These are phyloP conservation scores for Angomonas desouzai DNA, from an alignment of 208 protist species.

Conservation along the genomic window DNA sequence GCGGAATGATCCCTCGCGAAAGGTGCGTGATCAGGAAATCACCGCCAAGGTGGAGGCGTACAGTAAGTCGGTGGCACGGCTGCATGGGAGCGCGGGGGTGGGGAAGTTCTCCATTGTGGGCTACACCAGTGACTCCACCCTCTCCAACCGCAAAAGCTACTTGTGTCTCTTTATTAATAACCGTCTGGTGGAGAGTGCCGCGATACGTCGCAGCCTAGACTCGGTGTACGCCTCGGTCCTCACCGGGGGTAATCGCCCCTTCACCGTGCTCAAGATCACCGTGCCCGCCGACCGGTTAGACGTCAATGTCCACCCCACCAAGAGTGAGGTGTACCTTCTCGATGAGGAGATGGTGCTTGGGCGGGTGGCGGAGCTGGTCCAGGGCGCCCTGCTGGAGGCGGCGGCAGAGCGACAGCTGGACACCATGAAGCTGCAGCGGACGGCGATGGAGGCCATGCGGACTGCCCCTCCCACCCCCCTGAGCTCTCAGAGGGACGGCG, in stretches of 20 bases:
- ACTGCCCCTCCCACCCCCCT: constrained; percentile 13
- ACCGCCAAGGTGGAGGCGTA: constrained; percentile 24
- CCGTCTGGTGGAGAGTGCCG: constrained; percentile 68
- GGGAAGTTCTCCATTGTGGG: constrained; percentile 60
- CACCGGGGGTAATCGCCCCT: constrained; percentile 86
- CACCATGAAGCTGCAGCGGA: constrained; percentile 41
- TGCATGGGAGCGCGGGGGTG: constrained; percentile 34
- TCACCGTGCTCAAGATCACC: constrained; percentile 92
- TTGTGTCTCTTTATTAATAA: constrained; percentile 88
- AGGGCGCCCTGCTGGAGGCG: constrained; percentile 51
- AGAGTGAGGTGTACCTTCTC: constrained; percentile 90
- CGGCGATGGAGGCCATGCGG: constrained; percentile 27
- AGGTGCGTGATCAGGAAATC: constrained; percentile 7
- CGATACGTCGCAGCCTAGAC: constrained; percentile 88
- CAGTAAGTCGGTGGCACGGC: constrained; percentile 17
- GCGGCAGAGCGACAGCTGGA: constrained; percentile 61
- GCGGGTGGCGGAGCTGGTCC: constrained; percentile 46
- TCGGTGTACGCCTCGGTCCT: constrained; percentile 89
- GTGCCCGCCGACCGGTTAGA: constrained; percentile 92
- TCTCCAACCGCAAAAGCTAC: constrained; percentile 45
- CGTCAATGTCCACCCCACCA: constrained; percentile 99
- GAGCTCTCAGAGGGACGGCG: constrained; percentile 2
- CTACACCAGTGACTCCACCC: constrained; percentile 70
- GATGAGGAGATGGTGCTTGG: constrained; percentile 78
- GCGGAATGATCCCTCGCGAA: neutral